These are phyloP conservation scores for Penicillium waksmanii DNA, from an alignment of 495 filamentous ascomycete species.

Conservation along the genomic window DNA sequence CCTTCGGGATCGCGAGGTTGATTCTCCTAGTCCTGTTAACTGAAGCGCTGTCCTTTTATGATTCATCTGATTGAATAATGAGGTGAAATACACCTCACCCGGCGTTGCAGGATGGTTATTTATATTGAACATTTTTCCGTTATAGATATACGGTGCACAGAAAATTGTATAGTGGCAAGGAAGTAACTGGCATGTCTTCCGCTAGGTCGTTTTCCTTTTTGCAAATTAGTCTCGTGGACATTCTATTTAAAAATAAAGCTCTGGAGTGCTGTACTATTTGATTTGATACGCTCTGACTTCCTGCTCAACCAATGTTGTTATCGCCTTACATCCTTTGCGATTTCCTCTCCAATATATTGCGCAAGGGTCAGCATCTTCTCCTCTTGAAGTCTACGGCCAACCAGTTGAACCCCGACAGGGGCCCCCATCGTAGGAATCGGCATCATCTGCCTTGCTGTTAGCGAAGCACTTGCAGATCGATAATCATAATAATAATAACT, in stretches of 20 bases:
- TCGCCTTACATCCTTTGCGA: slow-evolving; percentile 14
- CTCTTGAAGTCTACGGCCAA: slow-evolving; percentile 55
- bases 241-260: no score
- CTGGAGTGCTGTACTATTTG: no score
- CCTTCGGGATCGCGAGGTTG: slow-evolving; percentile 22
- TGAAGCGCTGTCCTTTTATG: background rate
- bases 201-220: no score
- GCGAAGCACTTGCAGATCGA: background rate
- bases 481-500: slow-evolving; percentile 38
- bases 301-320: no score
- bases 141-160: slow-evolving; percentile 1
- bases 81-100: no score
- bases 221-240: no score
- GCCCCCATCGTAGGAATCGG: slow-evolving; percentile 56
- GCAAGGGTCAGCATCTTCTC: slow-evolving; percentile 55
- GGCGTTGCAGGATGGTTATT: background rate
- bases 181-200: background rate
- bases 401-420: slow-evolving; percentile 56
- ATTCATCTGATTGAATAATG: background rate
- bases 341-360: slow-evolving; percentile 37
- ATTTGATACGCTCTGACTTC: background rate
- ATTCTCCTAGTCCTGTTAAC: slow-evolving; percentile 2
- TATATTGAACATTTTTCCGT: background rate
- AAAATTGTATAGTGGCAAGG: background rate
- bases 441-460: slow-evolving; percentile 47